phyloP scores from a whole-genome alignment of 139 green algal species.

The Gonium pectorale region DNA sequence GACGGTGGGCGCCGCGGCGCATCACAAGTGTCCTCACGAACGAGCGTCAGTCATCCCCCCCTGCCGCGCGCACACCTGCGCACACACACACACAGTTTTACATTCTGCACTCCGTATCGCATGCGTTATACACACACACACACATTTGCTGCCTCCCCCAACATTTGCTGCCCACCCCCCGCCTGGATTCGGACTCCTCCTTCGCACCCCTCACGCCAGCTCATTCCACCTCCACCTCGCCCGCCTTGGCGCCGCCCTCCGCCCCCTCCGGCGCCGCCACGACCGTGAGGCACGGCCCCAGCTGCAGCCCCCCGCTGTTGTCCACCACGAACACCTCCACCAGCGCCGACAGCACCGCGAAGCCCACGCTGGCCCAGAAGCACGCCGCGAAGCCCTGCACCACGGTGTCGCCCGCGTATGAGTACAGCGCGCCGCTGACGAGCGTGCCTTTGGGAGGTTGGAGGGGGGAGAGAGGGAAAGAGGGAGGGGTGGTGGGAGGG shows the following conservation, averaged over 20 bases:
- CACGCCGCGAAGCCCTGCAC: slow-evolving; percentile 80
- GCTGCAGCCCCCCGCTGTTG: slow-evolving; percentile 62
- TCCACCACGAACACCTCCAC: slow-evolving; percentile 65
- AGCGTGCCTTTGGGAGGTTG: slow-evolving; percentile 70
- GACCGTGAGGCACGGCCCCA: slow-evolving; percentile 53
- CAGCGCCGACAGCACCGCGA: slow-evolving; percentile 50
- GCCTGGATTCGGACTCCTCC: too few relatives aligned
- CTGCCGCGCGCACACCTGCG: too few relatives aligned
- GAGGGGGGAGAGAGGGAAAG: background rate
- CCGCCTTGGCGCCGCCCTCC: background rate
- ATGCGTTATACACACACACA: too few relatives aligned
- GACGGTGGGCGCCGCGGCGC: too few relatives aligned
- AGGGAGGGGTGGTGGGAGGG: background rate
- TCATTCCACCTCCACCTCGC: slow-evolving; percentile 17
- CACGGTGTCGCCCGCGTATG: slow-evolving; percentile 67
- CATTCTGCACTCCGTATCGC: too few relatives aligned
- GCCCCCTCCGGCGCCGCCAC: slow-evolving; percentile 16
- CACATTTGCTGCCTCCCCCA: too few relatives aligned
- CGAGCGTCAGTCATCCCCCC: too few relatives aligned
- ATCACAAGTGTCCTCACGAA: too few relatives aligned
- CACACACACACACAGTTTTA: too few relatives aligned
- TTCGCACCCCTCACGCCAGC: too few relatives aligned
- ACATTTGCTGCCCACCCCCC: too few relatives aligned
- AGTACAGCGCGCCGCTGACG: slow-evolving; percentile 82
- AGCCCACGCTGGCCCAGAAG: slow-evolving; percentile 77